Conservation (phyloP, 169 alveolate species). For the Plasmodium vinckei region DNA sequence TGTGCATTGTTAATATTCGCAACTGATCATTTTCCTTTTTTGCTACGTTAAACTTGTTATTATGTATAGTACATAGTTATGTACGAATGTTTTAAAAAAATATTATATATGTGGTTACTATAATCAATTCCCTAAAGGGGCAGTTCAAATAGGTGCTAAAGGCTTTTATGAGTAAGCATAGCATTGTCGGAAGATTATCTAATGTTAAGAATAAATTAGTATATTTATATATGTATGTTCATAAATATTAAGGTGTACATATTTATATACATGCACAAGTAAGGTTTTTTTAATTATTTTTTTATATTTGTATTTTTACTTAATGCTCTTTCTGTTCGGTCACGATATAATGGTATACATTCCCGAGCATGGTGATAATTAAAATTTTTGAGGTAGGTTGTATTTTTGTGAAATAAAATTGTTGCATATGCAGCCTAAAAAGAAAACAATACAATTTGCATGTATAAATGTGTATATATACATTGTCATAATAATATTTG, state of each 20-base stretch:
- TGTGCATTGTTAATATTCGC: background rate
- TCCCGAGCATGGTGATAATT: conserved; percentile 27
- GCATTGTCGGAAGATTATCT: conserved; percentile 42
- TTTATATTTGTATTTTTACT: background rate
- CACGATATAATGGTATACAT: conserved; percentile 26
- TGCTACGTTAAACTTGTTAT: background rate
- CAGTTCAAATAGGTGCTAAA: conserved; percentile 43
- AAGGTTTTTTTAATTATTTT: background rate
- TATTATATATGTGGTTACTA: conserved; percentile 7
- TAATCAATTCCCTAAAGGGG: conserved; percentile 23
- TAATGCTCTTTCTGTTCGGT: background rate
- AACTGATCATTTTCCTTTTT: background rate
- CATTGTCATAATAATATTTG: background rate
- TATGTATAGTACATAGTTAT: too few relatives aligned
- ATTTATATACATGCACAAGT: background rate
- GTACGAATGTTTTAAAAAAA: too few relatives aligned
- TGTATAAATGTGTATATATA: background rate
- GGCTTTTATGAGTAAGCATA: conserved; percentile 48
- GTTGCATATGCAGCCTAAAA: conserved; percentile 51
- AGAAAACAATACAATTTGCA: background rate
- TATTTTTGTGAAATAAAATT: conserved; percentile 46
- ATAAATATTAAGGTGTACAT: background rate
- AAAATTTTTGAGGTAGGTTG: conserved; percentile 54
- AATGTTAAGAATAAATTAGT: background rate
- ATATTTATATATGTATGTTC: background rate